phyloP scores from a whole-genome alignment of 495 filamentous ascomycete genomes.

The Aspergillus sclerotiicarbonarius region DNA sequence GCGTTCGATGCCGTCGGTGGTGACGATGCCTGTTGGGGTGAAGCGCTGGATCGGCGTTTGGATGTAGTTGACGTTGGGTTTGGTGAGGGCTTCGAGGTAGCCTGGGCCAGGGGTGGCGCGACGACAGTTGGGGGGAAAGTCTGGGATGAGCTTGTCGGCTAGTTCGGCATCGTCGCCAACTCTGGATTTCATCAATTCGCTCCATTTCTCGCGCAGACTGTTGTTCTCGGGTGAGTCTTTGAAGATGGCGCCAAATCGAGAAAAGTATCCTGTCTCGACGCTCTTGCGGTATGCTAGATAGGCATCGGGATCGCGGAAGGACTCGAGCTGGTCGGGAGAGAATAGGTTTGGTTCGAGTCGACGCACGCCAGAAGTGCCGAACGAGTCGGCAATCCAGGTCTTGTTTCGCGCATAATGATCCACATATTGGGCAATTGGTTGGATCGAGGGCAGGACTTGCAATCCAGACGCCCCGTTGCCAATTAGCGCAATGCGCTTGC shows the following conservation, averaged over 20 bases:
- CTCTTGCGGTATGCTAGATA: constrained; percentile 51
- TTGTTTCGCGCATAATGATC: constrained; percentile 65
- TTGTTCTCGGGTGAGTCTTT: constrained; percentile 53
- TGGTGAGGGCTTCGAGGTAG: constrained; percentile 66
- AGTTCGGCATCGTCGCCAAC: constrained; percentile 55
- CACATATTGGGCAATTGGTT: constrained; percentile 55
- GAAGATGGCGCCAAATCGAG: constrained; percentile 55
- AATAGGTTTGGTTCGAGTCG: constrained; percentile 49
- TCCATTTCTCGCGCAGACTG: constrained; percentile 49
- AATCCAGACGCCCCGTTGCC: constrained; percentile 59
- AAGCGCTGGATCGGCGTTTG: constrained; percentile 54
- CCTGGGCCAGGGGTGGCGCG: constrained; percentile 69
- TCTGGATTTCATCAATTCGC: constrained; percentile 48
- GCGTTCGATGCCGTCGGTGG: constrained; percentile 48
- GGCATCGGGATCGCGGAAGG: constrained; percentile 45
- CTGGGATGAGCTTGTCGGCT: constrained; percentile 54
- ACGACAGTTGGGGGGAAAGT: constrained; percentile 66
- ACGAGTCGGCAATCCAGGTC: constrained; percentile 67
- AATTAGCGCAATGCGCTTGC: constrained; percentile 59
- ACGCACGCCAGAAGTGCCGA: constrained; percentile 38
- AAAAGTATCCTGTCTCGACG: constrained; percentile 56
- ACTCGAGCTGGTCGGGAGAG: constrained; percentile 46
- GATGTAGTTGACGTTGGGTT: constrained; percentile 63
- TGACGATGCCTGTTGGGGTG: constrained; percentile 55
- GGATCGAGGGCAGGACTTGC: constrained; percentile 54